Base-by-base conservation (phyloP, 2,329 filamentous ascomycete genomes). In the Clarireedia sp. region DNA sequence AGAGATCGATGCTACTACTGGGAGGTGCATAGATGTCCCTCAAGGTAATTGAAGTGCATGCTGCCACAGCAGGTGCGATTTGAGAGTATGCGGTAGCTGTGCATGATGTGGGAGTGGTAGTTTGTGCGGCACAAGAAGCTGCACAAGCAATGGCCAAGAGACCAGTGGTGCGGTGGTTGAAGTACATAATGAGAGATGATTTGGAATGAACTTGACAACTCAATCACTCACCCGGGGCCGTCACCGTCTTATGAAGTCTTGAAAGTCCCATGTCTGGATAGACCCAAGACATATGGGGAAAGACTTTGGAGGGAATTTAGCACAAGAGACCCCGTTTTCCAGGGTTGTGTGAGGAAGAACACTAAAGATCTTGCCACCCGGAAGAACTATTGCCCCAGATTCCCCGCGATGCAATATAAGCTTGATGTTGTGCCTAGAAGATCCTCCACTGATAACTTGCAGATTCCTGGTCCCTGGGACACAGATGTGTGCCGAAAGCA, bases 11-110 rank as follows among this genome's bases (percentile, higher is more conserved):
- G 5, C 78, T 82, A 26, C 71, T 71, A 24, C 78, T 78, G 2
- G 78, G 73, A 3, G 82, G 82, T 10, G 83, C 80, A n/a, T 69
- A 68, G 43, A 85, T 76, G 59, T 74, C 72, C 57, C 73, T 73
- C n/a, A 85, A 70, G 10, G 74, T 69, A 57, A 85, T 82, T 46
- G 71, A 72, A 5, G 77, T 73, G 69, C 82, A 85, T 5, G 72
- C 71, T 5, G 67, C 62, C 65, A 81, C 79, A 63, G 72, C 72
- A 54, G 72, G 70, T 50, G 71, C 74, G 50, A 78, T 78, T 7
- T 72, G 63, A 2, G 74, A 71, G 49, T 77, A 75, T 46, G 74
- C 71, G 33, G 74, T 37, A 21, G 50, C 50, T 23, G 29, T 53
- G 21, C 50, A 53, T 16, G 41, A 7, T 37, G 26, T 38, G 29